A percentile compares a stretch with the other conserved stretches of the same genome.
Evolutionary conservation across 1,284 basidiomycete genomes (phyloP).

Genomic region (Rhodotorula sp.): DNA sequence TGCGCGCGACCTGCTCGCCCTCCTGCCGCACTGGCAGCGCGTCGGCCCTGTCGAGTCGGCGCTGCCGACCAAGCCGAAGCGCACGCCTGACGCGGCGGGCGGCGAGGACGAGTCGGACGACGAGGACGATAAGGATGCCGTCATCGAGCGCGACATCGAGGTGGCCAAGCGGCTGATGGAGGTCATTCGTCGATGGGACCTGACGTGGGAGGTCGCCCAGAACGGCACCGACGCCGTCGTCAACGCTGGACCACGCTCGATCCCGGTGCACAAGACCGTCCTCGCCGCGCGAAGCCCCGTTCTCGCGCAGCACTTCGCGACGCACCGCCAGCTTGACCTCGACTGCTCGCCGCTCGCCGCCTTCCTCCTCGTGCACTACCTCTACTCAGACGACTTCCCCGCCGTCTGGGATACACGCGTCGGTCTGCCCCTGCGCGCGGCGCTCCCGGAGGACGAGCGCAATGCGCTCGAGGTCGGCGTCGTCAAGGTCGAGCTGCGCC

Average conservation of each 20-base stretch:
- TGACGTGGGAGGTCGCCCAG: conserved; percentile 41
- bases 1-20: conserved; percentile 65
- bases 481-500: conserved; percentile 21
- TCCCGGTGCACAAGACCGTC: conserved; percentile 69
- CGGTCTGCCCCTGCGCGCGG: conserved; percentile 55
- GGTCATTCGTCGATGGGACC: conserved; percentile 50
- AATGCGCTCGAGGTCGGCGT: conserved; percentile 22
- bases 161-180: conserved; percentile 55
- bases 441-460: conserved; percentile 28
- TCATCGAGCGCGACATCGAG: conserved; percentile 55
- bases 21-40: conserved; percentile 61
- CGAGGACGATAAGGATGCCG: conserved; percentile 42
- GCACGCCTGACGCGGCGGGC: conserved; percentile 6
- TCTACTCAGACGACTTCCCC: conserved; percentile 82
- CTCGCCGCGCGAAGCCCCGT: conserved; percentile 64
- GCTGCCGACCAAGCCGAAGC: not conserved
- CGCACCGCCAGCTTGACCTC: conserved; percentile 38
- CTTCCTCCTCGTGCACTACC: conserved; percentile 76
- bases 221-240: conserved; percentile 68
- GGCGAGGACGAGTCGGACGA: conserved; percentile 43
- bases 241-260: conserved; percentile 51
- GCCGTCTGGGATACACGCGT: conserved; percentile 84
- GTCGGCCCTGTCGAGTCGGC: conserved; percentile 14
- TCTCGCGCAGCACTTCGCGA: conserved; percentile 52
- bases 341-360: conserved; percentile 66